These are phyloP conservation scores for Ophiostoma australiae DNA, from an alignment of 2,329 filamentous ascomycete genomes.

Conservation along the genomic window DNA sequence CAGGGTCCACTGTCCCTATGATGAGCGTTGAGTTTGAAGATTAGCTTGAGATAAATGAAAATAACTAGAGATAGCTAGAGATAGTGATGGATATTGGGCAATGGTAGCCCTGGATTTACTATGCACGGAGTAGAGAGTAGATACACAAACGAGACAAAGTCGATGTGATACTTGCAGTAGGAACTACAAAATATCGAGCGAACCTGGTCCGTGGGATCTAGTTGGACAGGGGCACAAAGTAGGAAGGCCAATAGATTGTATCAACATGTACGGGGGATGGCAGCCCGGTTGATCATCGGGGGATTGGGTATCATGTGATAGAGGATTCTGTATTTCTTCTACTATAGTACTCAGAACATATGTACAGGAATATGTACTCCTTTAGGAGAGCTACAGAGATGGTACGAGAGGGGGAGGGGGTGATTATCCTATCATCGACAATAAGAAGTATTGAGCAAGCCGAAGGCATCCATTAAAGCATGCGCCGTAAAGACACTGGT, in stretches of 20 bases:
- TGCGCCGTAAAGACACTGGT: neutral
- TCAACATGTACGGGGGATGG: neutral
- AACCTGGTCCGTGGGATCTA: neutral
- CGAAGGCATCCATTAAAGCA: neutral
- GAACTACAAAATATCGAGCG: neutral
- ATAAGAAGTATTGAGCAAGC: neutral
- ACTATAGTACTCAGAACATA: too few relatives aligned
- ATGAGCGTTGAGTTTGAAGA: constrained; percentile 6
- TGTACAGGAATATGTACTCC: too few relatives aligned
- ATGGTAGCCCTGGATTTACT: neutral
- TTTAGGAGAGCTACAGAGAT: too few relatives aligned
- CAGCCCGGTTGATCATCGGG: neutral
- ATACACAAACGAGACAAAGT: neutral
- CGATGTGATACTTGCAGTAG: neutral
- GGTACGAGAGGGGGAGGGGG: too few relatives aligned
- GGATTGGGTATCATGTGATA: neutral
- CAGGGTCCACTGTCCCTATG: neutral
- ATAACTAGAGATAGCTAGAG: neutral
- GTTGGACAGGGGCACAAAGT: constrained; percentile 3
- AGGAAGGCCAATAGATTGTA: constrained; percentile 3
- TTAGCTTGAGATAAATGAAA: neutral
- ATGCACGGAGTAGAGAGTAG: neutral
- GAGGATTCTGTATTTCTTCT: neutral
- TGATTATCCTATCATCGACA: neutral
- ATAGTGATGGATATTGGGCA: neutral